Evolutionary conservation across 179 eudicot genomes (phyloP).

Genomic region (Kewa caespitosa): DNA sequence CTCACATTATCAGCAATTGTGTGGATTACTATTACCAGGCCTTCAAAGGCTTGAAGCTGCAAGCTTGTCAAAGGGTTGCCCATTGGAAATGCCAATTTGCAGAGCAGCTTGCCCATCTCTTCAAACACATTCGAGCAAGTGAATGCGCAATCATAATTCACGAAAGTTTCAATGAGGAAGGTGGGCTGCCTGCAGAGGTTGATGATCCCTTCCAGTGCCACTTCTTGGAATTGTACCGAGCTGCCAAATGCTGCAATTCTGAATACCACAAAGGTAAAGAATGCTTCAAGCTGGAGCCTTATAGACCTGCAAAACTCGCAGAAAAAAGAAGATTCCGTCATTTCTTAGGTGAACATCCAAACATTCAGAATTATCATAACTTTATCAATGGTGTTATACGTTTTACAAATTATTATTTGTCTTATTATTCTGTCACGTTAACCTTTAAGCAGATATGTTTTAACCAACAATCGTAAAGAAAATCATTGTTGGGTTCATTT

Average conservation of each 20-base stretch:
- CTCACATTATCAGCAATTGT: conserved; percentile 74
- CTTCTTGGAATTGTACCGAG: conserved; percentile 66
- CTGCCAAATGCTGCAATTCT: conserved; percentile 45
- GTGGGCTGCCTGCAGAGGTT: conserved; percentile 82
- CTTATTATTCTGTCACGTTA: too few relatives aligned
- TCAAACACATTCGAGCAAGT: conserved; percentile 63
- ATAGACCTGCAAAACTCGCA: conserved; percentile 45
- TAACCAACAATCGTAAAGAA: too few relatives aligned
- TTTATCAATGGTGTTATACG: too few relatives aligned
- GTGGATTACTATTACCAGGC: conserved; percentile 68
- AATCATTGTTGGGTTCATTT: too few relatives aligned
- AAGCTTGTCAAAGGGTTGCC: conserved; percentile 54
- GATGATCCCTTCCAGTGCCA: conserved; percentile 77
- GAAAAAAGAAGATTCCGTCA: background rate
- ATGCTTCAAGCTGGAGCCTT: conserved; percentile 87
- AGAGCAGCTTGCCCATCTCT: conserved; percentile 70
- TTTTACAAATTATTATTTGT: too few relatives aligned
- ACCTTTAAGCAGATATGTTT: too few relatives aligned
- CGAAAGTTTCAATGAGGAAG: conserved; percentile 67
- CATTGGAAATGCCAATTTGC: conserved; percentile 75
- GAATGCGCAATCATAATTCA: conserved; percentile 78
- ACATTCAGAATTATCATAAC: too few relatives aligned
- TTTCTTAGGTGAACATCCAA: background rate
- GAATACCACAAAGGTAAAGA: conserved; percentile 69
- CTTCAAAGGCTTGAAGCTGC: conserved; percentile 92